Evolutionary conservation across 768 basidiomycete species (phyloP), one percentile per base, ranked within the genome.

Genomic region (Podaxis sp.): DNA sequence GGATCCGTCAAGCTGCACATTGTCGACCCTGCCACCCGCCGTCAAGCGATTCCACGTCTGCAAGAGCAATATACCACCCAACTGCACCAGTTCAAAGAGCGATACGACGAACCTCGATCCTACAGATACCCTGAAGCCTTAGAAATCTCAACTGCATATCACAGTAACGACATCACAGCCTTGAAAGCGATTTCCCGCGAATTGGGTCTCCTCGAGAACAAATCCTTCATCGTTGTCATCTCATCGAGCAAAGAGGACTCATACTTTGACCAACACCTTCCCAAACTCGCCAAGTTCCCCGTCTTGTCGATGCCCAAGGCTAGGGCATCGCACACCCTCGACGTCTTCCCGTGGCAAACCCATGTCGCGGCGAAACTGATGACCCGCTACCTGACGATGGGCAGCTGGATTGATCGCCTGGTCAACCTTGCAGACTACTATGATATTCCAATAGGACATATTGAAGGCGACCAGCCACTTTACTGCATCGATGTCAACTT

Each of bases 361-460:
- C 84, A 90, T 64, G 90, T 93, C 18, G 86, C 87, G 0, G 79
- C 86, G 64, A 92, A 91, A 71, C 90, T 98, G 88, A 72, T 97
- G 57, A 82, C 76, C 23, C 89, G 94, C 37, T 98, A 94, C 69
- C 77, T 98, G 21, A 78, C 79, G 37, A 73, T 93, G 42, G 91
- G 93, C 0, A 65, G 75, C 2, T 96, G 93, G 91, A 73, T 98
- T 44, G 88, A 92, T 66, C 82, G 89, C 23, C 82, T 88, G 64
- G 79, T 91, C 2, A 82, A 89, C 4, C 82, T 95, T 38, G 90
- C 96, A 0, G 84, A 90, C 64, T 95, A 97, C 67, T 95, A 93
- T 68, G 93, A 98, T 71, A 81, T 98, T 4, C 96, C 97, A 1
- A 77, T 95, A 13, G 94, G 96, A 16, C 94, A 99, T 69, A 81